Conservation (phyloP, 2,329 filamentous ascomycete species). For the Metarhizium album region DNA sequence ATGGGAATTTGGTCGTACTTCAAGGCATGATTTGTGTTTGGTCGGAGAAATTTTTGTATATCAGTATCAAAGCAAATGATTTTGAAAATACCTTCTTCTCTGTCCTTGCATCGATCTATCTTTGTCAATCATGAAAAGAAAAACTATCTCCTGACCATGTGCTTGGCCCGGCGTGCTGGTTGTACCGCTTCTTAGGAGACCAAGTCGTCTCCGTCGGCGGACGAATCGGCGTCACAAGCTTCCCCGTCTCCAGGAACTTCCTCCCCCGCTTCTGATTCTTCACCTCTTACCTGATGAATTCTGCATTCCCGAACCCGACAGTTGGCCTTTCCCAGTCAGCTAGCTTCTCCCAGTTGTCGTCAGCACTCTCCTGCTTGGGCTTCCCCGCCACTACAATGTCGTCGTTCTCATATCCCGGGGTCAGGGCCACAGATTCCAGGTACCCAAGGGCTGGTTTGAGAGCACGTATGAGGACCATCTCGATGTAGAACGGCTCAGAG, state of each 20-base stretch:
- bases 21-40: slow-evolving; percentile 17
- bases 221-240: slow-evolving; percentile 1
- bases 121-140: too few relatives aligned
- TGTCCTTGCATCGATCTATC: not conserved
- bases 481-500: slow-evolving; percentile 46
- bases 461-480: slow-evolving; percentile 50
- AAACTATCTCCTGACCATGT: not conserved
- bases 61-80: not conserved
- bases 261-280: slow-evolving; percentile 17
- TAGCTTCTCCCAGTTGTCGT: slow-evolving; percentile 21
- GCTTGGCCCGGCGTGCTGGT: not conserved
- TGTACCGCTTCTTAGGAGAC: not conserved
- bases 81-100: not conserved
- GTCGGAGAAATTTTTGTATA: not conserved
- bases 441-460: slow-evolving; percentile 47
- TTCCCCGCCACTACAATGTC: slow-evolving; percentile 20
- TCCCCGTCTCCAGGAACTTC: slow-evolving; percentile 12
- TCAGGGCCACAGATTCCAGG: slow-evolving; percentile 44
- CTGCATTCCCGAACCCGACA: slow-evolving; percentile 11
- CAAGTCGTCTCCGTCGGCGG: not conserved
- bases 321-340: slow-evolving; percentile 20
- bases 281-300: slow-evolving; percentile 14
- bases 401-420: slow-evolving; percentile 29
- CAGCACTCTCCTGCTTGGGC: slow-evolving; percentile 12
- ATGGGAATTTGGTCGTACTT: slow-evolving; percentile 27